Conservation (phyloP, 305 asterid species). For the Fraxinus baroniana region DNA sequence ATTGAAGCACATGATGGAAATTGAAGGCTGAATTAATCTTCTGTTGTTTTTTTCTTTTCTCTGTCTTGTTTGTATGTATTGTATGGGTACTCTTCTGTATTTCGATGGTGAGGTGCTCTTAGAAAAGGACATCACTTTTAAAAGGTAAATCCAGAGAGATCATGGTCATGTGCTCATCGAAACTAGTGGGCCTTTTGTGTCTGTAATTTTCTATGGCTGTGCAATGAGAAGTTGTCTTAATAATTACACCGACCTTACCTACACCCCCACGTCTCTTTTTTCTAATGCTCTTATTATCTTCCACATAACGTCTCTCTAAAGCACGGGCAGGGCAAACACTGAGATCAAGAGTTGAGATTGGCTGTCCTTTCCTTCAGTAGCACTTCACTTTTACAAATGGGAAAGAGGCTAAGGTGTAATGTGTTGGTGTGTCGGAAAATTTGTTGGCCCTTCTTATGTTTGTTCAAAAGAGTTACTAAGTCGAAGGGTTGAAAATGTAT, state of each 20-base stretch:
- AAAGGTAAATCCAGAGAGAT: background rate
- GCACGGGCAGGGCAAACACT: background rate
- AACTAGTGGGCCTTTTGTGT: background rate
- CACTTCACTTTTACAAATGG: background rate
- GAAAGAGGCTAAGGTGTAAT: background rate
- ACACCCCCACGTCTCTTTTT: background rate
- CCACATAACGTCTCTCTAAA: background rate
- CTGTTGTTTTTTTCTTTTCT: slow-evolving; percentile 10
- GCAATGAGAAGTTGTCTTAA: slow-evolving; percentile 8
- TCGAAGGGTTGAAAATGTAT: too few relatives aligned
- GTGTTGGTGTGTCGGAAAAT: background rate
- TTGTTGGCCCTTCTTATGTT: background rate
- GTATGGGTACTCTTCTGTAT: background rate
- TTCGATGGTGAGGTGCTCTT: background rate
- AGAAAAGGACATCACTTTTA: background rate
- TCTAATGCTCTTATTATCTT: background rate
- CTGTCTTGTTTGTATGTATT: slow-evolving; percentile 1
- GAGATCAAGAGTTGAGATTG: background rate
- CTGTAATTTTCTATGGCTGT: slow-evolving; percentile 6
- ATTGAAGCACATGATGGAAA: background rate
- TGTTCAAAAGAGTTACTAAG: too few relatives aligned
- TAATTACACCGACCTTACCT: background rate
- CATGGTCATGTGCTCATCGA: background rate
- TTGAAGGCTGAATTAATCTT: background rate
- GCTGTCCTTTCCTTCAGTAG: background rate